phyloP scores from a whole-genome alignment of 2,329 filamentous ascomycete species.

The Diaporthe vaccinii region DNA sequence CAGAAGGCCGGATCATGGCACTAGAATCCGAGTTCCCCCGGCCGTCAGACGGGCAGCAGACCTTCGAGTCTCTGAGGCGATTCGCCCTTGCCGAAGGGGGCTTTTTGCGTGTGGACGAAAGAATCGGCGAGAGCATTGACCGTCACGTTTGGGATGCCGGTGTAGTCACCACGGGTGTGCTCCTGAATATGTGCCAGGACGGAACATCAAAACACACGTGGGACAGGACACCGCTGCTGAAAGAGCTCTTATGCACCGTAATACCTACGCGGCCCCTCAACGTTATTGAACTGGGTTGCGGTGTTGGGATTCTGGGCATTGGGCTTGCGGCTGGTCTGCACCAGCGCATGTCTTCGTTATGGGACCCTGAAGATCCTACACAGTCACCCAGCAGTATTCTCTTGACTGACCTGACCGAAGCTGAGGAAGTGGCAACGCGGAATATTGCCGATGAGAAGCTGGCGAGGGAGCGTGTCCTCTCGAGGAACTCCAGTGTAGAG shows the following conservation, averaged over 20 bases:
- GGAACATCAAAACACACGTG: background rate
- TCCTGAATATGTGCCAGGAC: conserved; percentile 34
- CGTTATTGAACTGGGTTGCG: conserved; percentile 69
- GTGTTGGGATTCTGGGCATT: conserved; percentile 68
- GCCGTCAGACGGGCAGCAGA: conserved; percentile 22
- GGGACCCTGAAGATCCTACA: background rate
- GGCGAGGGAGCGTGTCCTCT: conserved; percentile 6
- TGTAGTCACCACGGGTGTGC: conserved; percentile 57
- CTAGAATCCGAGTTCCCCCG: conserved; percentile 54
- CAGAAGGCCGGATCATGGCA: conserved; percentile 58
- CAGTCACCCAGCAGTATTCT: conserved; percentile 52
- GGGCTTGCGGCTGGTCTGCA: conserved; percentile 55
- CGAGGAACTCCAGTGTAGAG: background rate
- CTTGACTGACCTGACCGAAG: conserved; percentile 69
- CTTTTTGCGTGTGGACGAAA: conserved; percentile 59
- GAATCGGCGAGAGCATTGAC: conserved; percentile 72
- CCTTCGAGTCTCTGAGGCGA: conserved; percentile 49
- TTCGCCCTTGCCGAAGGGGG: conserved; percentile 52
- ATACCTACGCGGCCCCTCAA: conserved; percentile 49
- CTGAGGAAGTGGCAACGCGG: conserved; percentile 60
- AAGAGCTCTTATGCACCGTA: conserved; percentile 47
- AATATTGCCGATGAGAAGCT: conserved; percentile 58
- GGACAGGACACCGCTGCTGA: conserved; percentile 46
- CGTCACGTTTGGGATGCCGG: conserved; percentile 72
- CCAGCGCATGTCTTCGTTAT: conserved; percentile 37